Conservation (phyloP, 2,329 filamentous ascomycete species). For the Botrytis fragariae region DNA sequence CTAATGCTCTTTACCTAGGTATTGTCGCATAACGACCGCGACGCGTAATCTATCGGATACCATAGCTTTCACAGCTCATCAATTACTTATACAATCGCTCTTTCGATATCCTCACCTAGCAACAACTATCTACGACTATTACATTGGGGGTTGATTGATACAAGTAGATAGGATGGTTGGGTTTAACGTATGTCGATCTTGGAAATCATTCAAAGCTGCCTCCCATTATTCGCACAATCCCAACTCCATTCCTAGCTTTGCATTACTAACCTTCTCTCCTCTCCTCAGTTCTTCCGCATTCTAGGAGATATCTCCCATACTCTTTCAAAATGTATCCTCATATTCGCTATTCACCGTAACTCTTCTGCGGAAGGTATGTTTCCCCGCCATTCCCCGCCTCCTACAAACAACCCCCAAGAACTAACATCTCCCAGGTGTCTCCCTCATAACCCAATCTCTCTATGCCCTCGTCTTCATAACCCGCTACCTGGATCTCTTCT, state of each 20-base stretch:
- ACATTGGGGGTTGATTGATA: not conserved
- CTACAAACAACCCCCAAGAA: not conserved
- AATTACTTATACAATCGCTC: not conserved
- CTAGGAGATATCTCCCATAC: constrained; percentile 82
- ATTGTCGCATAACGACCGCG: constrained; percentile 15
- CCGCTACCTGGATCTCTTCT: constrained; percentile 82
- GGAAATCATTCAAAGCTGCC: not conserved
- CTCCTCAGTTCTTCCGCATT: constrained; percentile 61
- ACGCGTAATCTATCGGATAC: constrained; percentile 18
- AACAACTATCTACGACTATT: not conserved
- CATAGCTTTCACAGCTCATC: not conserved
- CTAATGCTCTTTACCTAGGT: constrained; percentile 5
- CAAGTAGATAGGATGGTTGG: constrained; percentile 22
- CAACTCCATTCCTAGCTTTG: not conserved
- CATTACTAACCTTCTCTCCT: not conserved
- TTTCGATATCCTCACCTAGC: not conserved
- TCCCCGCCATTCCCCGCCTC: not conserved
- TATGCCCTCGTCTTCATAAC: constrained; percentile 84
- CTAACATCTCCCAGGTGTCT: constrained; percentile 50
- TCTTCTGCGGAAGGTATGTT: constrained; percentile 71
- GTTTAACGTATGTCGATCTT: constrained; percentile 30
- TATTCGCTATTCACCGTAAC: constrained; percentile 87
- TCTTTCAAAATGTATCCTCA: constrained; percentile 83
- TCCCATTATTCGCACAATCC: not conserved
- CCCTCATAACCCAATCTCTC: constrained; percentile 84